phyloP scores from a whole-genome alignment of 306 rosid genomes.

The Prunus armeniaca region DNA sequence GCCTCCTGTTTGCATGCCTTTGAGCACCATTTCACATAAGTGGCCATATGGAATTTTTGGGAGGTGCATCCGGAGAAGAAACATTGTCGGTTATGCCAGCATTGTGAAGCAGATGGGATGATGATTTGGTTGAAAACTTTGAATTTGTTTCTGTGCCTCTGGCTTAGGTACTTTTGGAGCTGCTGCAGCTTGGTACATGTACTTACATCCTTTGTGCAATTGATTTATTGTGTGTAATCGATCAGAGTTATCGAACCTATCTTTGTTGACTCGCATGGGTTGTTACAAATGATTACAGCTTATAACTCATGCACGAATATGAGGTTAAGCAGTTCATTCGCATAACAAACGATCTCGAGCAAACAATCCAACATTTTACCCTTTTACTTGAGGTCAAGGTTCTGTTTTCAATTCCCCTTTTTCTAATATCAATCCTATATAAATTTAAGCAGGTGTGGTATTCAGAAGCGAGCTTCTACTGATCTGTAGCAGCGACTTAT shows the following conservation, averaged over 20 bases:
- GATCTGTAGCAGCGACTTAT: too few relatives aligned
- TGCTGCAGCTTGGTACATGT: background rate
- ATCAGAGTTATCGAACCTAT: background rate
- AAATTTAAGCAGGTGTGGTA: background rate
- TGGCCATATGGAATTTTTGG: background rate
- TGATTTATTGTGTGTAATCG: background rate
- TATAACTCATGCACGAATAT: too few relatives aligned
- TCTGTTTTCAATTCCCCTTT: too few relatives aligned
- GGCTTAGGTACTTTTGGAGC: background rate
- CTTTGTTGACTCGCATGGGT: background rate
- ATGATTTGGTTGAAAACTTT: slow-evolving; percentile 1
- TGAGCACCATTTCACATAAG: background rate
- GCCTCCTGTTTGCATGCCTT: slow-evolving; percentile 26
- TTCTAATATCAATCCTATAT: too few relatives aligned
- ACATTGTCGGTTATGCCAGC: slow-evolving; percentile 5
- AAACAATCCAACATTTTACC: too few relatives aligned
- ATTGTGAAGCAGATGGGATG: slow-evolving; percentile 8
- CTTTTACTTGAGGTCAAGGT: too few relatives aligned
- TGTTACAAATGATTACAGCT: background rate
- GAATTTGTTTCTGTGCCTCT: slow-evolving; percentile 7
- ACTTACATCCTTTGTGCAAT: background rate
- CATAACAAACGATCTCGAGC: too few relatives aligned
- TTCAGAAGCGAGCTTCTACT: background rate
- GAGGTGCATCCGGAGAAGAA: background rate
- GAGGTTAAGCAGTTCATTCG: too few relatives aligned